Percentiles rank a stretch among this genome's conserved stretches.
These are phyloP conservation scores for Psilocybe sp. DNA, from an alignment of 768 basidiomycete genomes.

Conservation along the genomic window DNA sequence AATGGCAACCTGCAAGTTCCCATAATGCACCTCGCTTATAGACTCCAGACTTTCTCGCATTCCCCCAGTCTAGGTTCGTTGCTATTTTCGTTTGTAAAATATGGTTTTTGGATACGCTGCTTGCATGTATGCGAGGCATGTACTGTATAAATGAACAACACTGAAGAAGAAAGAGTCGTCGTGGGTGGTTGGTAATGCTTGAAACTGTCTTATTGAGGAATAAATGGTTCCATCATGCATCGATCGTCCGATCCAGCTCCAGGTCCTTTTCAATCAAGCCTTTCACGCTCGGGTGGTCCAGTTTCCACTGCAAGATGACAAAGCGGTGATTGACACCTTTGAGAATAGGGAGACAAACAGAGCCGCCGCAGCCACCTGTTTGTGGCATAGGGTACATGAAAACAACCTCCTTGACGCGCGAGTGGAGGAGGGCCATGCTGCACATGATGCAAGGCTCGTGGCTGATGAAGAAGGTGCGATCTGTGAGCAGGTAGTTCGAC, in stretches of 20 bases:
- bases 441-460: conserved; percentile 99
- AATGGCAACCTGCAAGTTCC: conserved; percentile 46
- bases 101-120: neutral
- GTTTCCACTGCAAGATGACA: conserved; percentile 66
- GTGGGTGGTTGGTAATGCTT: too few species aligned
- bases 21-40: conserved; percentile 30
- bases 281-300: conserved; percentile 6
- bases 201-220: neutral
- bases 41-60: conserved; percentile 5
- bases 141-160: conserved; percentile 1
- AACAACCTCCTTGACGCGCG: conserved; percentile 86
- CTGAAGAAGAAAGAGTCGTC: neutral
- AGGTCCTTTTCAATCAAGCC: conserved; percentile 17
- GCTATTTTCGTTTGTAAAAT: neutral
- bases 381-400: conserved; percentile 67
- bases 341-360: conserved; percentile 72
- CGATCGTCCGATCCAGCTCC: conserved; percentile 29
- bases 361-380: conserved; percentile 86
- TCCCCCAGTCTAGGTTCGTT: neutral
- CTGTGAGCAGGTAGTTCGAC: conserved; percentile 85
- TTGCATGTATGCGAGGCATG: conserved; percentile 10
- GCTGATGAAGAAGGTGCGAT: conserved; percentile 79
- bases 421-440: conserved; percentile 93
- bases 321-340: conserved; percentile 91
- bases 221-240: conserved; percentile 30